Conservation (phyloP, 441 rosid species). For the Capsella rubella region DNA sequence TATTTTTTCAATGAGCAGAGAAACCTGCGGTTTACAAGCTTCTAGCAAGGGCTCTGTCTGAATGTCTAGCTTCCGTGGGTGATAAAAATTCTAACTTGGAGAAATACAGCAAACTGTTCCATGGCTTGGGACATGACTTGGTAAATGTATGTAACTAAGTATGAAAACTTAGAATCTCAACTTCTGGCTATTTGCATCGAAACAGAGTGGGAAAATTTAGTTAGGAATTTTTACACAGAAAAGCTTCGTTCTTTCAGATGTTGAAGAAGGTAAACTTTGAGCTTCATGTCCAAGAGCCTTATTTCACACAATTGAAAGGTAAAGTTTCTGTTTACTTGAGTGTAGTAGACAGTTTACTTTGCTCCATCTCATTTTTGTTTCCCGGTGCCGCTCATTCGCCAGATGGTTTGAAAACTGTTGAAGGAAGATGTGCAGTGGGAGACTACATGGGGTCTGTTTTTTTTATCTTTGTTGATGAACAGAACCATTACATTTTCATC, state of each 20-base stretch:
- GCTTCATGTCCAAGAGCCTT: conserved; percentile 83
- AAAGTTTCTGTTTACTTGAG: conserved; percentile 14
- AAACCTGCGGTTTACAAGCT: conserved; percentile 54
- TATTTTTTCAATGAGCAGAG: conserved; percentile 12
- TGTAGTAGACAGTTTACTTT: not conserved
- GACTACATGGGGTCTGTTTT: conserved; percentile 55
- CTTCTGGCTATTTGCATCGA: not conserved
- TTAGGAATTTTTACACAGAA: not conserved
- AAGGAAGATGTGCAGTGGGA: conserved; percentile 79
- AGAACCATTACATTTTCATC: not conserved
- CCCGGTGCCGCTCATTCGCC: conserved; percentile 19
- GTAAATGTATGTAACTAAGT: conserved; percentile 41
- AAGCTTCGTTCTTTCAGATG: conserved; percentile 44
- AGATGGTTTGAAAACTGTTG: conserved; percentile 82
- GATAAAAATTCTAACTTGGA: conserved; percentile 39
- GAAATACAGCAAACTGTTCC: conserved; percentile 49
- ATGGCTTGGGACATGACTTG: conserved; percentile 51
- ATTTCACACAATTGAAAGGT: conserved; percentile 70
- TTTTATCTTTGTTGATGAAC: conserved; percentile 9
- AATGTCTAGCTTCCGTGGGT: conserved; percentile 46
- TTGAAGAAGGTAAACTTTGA: conserved; percentile 54
- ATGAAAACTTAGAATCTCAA: not conserved
- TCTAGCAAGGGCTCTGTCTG: conserved; percentile 58
- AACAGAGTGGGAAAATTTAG: not conserved
- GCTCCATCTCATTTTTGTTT: not conserved